These are phyloP conservation scores for Trichoderma polysporum DNA, from an alignment of 2,329 filamentous ascomycete genomes.

Conservation along the genomic window DNA sequence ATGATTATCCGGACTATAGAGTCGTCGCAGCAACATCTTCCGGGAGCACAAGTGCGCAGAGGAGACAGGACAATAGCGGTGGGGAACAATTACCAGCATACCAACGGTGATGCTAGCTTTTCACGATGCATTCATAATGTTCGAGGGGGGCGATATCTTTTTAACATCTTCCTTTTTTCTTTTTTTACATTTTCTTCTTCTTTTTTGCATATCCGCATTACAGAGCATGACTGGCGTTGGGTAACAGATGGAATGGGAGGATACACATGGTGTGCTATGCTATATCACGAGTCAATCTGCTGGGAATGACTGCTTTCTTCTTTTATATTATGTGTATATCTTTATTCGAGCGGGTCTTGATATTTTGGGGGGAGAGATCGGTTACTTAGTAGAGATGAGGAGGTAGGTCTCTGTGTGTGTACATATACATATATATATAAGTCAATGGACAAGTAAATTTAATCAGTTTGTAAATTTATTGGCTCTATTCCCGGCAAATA, in stretches of 20 bases:
- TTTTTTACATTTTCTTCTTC: neutral
- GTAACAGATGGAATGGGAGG: neutral
- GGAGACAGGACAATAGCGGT: conserved; percentile 15
- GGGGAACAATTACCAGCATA: conserved; percentile 43
- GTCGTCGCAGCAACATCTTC: conserved; percentile 30
- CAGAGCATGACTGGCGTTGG: conserved; percentile 16
- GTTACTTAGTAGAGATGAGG: neutral
- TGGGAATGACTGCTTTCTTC: neutral
- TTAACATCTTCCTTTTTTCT: neutral
- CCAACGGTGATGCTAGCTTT: conserved; percentile 34
- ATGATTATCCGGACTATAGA: conserved; percentile 41
- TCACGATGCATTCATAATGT: neutral
- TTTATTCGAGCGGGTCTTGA: neutral
- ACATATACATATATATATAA: neutral
- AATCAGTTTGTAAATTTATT: neutral
- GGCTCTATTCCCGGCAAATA: neutral
- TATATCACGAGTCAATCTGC: neutral
- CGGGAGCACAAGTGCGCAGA: neutral
- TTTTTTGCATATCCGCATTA: neutral
- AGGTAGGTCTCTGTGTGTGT: neutral
- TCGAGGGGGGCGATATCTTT: neutral
- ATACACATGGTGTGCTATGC: neutral
- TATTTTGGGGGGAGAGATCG: neutral
- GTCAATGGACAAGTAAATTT: neutral
- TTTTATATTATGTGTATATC: neutral